Base-by-base conservation (phyloP, 768 basidiomycete genomes). In the Tubosaeta sp. region DNA sequence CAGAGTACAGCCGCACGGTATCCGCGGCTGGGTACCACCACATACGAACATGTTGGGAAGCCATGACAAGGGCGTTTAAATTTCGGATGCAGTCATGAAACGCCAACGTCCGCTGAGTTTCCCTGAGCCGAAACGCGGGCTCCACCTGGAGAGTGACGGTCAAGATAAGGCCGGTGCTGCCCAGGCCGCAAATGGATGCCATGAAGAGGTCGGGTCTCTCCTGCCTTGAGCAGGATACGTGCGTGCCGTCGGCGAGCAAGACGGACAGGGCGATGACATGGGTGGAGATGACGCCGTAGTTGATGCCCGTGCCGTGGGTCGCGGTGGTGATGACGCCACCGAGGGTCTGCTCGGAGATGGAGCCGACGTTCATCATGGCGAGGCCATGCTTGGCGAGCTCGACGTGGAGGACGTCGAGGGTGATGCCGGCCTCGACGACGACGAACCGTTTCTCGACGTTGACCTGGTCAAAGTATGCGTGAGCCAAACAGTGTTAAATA, bases 271-370 rank as follows among this genome's bases (percentile, higher is more conserved):
- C 82, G 59, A 80, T 75, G 48, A 93, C 91, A 57, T 86, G 80
- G 18, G 84, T 85, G 11, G 92, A 91, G 56, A 97, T 80, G 55
- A 91, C 88, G 48, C 82, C 82, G 71, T 80, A 94, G 39, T 71
- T 63, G 52, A 87, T 75, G 36, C 96, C 95, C 12, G 90, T 85
- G 46, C 94, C 96, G 74, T 99, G 96, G 0, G 94, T 94, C 8
- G 92, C 92, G 54, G 96, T 99, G 13, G 92, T 85, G 61, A 98
- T 77, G 59, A 94, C 82, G 39, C 96, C 96, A 24, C 82, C 94
- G 56, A 99, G 77, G 3, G 93, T 91, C 68, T 97, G 95, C 67
- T 96, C 94, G 31, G 93, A 95, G 61, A 99, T 97, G 25, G 93
- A 94, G 31, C 96, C 96, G 54, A 97, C 78, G 69, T 90, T 95